Base-by-base conservation (phyloP, 2,329 filamentous ascomycete species). In the Claviceps arundinis region DNA sequence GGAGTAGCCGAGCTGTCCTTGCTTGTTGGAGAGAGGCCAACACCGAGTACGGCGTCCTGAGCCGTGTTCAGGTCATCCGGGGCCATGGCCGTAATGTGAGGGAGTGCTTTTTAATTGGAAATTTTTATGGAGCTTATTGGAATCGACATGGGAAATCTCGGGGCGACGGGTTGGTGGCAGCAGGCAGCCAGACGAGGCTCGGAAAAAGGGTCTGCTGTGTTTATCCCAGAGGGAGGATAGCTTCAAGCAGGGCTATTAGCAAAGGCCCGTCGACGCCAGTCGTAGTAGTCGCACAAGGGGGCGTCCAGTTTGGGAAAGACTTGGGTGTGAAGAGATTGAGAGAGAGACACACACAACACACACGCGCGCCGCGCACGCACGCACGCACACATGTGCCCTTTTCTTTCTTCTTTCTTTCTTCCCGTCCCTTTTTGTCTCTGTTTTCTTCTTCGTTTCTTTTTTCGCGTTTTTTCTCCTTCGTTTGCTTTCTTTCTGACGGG, bases 41-140 rank as follows among this genome's bases (percentile, higher is more conserved):
- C 60, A 60, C 62, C 57, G 56, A 55, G 57, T 54, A 60, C 63
- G 60, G 60, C 58, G 56, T 59, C 54, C 57, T 59, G 61, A 57
- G 60, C 60, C 59, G 59, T 59, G 56, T 56, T 61, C 57, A 58
- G 59, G 56, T 62, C 62, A 58, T 61, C 63, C 59, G 54, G 53
- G 53, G 55, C 53, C 59, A 60, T 60, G 50, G 56, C 57, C 43
- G 16, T n/a, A 11, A 42, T 38, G 34, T 38, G 48, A 50, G 45
- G 9, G 46, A 48, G 50, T 56, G 50, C 38, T 62, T 65, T 40
- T 64, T 64, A 63, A 65, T 64, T 64, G 63, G 58, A 61, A 64
- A 60, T 57, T 64, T 64, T 67, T 66, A 66, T 67, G 65, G 64
- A 65, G 64, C 64, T 61, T 55, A 43, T 43, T 43, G 57, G 59